Evolutionary conservation across 148 eudicot species (phyloP).

Genomic region (Silene uniflora): DNA sequence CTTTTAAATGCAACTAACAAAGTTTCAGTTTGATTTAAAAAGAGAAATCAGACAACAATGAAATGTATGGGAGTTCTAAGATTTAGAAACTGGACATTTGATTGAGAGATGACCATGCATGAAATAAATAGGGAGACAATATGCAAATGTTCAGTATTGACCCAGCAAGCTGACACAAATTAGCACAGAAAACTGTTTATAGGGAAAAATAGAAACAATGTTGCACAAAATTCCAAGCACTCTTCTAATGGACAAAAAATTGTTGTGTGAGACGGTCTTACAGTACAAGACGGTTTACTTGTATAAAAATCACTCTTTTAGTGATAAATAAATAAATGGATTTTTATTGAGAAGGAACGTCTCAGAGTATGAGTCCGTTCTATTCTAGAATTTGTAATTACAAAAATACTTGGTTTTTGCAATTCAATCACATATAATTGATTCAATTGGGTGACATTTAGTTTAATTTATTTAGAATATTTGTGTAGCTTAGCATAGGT

Average conservation of each 20-base stretch:
- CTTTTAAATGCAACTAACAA: constrained; percentile 4
- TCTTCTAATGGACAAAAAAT: constrained; percentile 35
- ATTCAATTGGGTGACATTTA: background rate
- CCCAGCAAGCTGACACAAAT: constrained; percentile 27
- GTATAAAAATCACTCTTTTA: too few species aligned
- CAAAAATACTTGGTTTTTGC: constrained; percentile 35
- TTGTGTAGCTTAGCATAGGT: background rate
- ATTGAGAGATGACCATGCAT: constrained; percentile 7
- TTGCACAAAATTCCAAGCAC: constrained; percentile 56
- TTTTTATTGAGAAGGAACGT: too few species aligned
- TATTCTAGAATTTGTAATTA: too few species aligned
- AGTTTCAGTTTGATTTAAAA: constrained; percentile 2
- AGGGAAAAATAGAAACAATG: background rate
- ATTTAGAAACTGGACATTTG: constrained; percentile 11
- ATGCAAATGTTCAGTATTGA: constrained; percentile 19
- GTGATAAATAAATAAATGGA: too few species aligned
- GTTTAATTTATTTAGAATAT: too few species aligned
- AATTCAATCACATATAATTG: constrained; percentile 28
- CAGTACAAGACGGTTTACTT: too few species aligned
- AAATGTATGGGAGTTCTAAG: background rate
- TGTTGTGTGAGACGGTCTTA: too few species aligned
- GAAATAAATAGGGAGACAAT: constrained; percentile 14
- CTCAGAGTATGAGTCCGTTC: too few species aligned
- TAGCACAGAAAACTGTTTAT: constrained; percentile 12
- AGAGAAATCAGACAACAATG: constrained; percentile 1